Base-by-base conservation (phyloP, 257 asterid species). In the Solanum sejunctum region DNA sequence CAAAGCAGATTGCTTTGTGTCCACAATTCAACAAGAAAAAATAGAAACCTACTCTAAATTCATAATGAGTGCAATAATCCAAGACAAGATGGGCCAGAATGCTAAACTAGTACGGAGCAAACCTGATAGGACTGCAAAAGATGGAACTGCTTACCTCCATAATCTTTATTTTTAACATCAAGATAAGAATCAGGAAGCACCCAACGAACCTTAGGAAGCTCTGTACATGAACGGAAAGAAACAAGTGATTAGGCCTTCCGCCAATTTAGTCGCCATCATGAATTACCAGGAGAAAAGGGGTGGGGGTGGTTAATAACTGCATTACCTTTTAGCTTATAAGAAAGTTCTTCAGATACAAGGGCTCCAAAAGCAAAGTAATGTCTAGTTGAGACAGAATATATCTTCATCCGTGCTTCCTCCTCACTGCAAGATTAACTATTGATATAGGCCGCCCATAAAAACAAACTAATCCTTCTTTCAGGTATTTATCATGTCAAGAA, bases 101-200 rank as follows among this genome's bases (percentile, higher is more conserved):
- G 63, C 26, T 16, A 9, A 16, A 0, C 23, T 49, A 51, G 64
- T 10, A 52, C 28, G 28, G 28, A 16, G 17, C 23, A 78, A 52
- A 2, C 43, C 43, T 78, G 28, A 54, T 52, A 52, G 49, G 64
- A 52, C 26, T 52, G 11, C 45, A 54, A 54, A 57, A 18, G 36
- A 52, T 2, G 32, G 64, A 89, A 58, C 63, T 23, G 3, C 87
- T 51, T 91, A 97, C 99, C 99, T 92, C 99, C 99, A 78, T 95
- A 95, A 64, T 97, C 99, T 89, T 95, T 95, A 57, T 97, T 93
- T 86, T 7, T 95, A 2, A 97, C 99, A 90, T 97, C 95, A 92
- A 97, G 86, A 88, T 97, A 97, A 1, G 99, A 97, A 88, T 97
- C 99, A 36, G 99, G 99, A 85, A 97, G 99, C 86, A 97, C 99